Conservation (phyloP, 2,329 filamentous ascomycete species). For the Tolypocladium nubicola region DNA sequence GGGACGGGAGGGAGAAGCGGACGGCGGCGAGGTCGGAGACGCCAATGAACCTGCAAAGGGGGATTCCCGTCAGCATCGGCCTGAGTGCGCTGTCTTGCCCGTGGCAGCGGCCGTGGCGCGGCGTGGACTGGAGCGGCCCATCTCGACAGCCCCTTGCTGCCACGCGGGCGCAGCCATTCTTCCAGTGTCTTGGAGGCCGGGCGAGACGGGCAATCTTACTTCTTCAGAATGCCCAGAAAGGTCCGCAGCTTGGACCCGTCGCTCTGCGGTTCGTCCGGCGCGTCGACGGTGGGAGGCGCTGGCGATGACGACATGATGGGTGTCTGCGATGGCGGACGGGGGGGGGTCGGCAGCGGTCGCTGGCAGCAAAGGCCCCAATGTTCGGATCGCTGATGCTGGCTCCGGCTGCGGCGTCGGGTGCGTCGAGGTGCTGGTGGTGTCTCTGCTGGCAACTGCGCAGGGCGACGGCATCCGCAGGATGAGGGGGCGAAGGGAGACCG, state of each 20-base stretch:
- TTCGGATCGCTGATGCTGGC: not conserved
- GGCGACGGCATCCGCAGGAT: not conserved
- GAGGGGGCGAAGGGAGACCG: not conserved
- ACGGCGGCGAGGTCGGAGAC: constrained; percentile 92
- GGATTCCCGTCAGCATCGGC: constrained; percentile 4
- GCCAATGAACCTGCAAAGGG: constrained; percentile 69
- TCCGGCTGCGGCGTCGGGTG: not conserved
- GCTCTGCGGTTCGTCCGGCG: constrained; percentile 44
- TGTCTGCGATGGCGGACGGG: not conserved
- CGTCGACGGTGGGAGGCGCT: constrained; percentile 19
- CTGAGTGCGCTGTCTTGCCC: not conserved
- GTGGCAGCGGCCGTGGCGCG: not conserved
- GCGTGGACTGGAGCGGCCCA: not conserved
- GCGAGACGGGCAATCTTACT: constrained; percentile 43
- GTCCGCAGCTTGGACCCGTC: constrained; percentile 84
- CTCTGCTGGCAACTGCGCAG: not conserved
- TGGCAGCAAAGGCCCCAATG: not conserved
- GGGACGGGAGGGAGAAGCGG: constrained; percentile 89
- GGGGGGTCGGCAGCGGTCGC: not conserved
- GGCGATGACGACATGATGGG: constrained; percentile 26
- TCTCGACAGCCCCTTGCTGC: not conserved
- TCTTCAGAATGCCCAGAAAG: constrained; percentile 78
- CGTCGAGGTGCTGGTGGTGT: not conserved
- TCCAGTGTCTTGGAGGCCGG: not conserved
- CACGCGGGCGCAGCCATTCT: not conserved